A percentile compares a stretch with the other conserved stretches of the same genome.
Conservation (phyloP, 805 yeast species). For the Candida chilensis region DNA sequence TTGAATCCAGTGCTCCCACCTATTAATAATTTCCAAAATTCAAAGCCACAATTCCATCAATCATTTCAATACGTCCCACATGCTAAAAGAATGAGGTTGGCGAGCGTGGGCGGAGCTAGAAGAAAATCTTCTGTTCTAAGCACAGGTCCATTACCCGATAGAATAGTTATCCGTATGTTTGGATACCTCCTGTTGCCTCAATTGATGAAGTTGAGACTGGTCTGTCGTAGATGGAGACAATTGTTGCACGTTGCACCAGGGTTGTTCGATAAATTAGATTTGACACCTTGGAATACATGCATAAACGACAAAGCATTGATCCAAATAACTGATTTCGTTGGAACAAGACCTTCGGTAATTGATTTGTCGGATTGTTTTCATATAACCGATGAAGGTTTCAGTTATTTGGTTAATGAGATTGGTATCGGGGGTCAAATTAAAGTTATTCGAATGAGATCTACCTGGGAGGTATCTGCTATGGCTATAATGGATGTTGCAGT, state of each 20-base stretch:
- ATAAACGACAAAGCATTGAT: slow-evolving; percentile 50
- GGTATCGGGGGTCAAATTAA: slow-evolving; percentile 56
- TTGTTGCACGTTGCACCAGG: slow-evolving; percentile 47
- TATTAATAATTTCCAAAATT: slow-evolving; percentile 18
- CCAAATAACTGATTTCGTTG: slow-evolving; percentile 60
- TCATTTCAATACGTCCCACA: slow-evolving; percentile 47
- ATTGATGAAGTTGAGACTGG: slow-evolving; percentile 49
- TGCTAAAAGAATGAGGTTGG: slow-evolving; percentile 42
- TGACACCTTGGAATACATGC: slow-evolving; percentile 53
- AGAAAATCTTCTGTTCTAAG: slow-evolving; percentile 51
- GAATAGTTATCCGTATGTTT: slow-evolving; percentile 44
- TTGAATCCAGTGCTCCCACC: slow-evolving; percentile 27
- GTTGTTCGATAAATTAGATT: slow-evolving; percentile 42
- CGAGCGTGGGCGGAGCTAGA: slow-evolving; percentile 28
- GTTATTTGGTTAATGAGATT: slow-evolving; percentile 59
- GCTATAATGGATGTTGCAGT: slow-evolving; percentile 72
- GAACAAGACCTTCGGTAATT: slow-evolving; percentile 52
- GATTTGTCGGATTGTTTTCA: slow-evolving; percentile 71
- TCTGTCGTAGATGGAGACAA: slow-evolving; percentile 64
- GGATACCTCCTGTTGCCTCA: slow-evolving; percentile 43
- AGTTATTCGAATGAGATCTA: slow-evolving; percentile 51
- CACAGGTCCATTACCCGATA: slow-evolving; percentile 55
- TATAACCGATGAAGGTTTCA: slow-evolving; percentile 67
- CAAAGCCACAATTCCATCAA: slow-evolving; percentile 7
- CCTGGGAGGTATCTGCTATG: slow-evolving; percentile 76